Conservation (phyloP, 768 basidiomycete genomes). For the Baorangia bicolor region DNA sequence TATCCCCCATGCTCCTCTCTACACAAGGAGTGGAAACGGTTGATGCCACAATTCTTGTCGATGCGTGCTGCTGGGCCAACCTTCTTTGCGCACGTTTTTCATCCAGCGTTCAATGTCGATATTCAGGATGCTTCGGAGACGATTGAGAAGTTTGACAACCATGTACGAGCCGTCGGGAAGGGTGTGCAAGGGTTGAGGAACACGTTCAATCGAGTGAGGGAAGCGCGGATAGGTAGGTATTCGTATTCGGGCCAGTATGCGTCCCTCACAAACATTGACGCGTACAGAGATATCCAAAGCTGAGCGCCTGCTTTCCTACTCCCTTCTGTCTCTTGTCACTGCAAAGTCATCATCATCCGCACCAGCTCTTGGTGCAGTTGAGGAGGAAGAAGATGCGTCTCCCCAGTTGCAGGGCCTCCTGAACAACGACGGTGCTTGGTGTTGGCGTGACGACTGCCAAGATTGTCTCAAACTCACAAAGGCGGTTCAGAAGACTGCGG, state of each 20-base stretch:
- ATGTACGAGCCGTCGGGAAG: constrained; percentile 63
- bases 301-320: constrained; percentile 70
- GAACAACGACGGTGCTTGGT: constrained; percentile 80
- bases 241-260: background rate
- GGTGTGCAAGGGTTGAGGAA: constrained; percentile 67
- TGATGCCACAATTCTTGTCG: constrained; percentile 58
- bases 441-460: constrained; percentile 78
- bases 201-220: constrained; percentile 60
- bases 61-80: constrained; percentile 67
- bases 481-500: constrained; percentile 72
- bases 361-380: constrained; percentile 45
- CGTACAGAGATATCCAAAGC: constrained; percentile 74
- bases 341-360: constrained; percentile 57
- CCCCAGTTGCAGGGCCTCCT: constrained; percentile 52
- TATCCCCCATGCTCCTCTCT: background rate
- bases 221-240: constrained; percentile 62
- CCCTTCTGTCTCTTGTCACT: constrained; percentile 72
- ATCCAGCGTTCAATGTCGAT: constrained; percentile 84
- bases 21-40: constrained; percentile 67
- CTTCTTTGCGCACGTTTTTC: constrained; percentile 78
- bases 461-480: constrained; percentile 80
- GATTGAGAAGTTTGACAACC: constrained; percentile 60
- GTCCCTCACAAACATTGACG: background rate
- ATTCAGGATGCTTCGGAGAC: constrained; percentile 62
- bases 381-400: constrained; percentile 44